Percentiles rank a stretch among this genome's conserved stretches.
phyloP scores from a whole-genome alignment of 257 asterid genomes.

The Fraxinus excelsior region DNA sequence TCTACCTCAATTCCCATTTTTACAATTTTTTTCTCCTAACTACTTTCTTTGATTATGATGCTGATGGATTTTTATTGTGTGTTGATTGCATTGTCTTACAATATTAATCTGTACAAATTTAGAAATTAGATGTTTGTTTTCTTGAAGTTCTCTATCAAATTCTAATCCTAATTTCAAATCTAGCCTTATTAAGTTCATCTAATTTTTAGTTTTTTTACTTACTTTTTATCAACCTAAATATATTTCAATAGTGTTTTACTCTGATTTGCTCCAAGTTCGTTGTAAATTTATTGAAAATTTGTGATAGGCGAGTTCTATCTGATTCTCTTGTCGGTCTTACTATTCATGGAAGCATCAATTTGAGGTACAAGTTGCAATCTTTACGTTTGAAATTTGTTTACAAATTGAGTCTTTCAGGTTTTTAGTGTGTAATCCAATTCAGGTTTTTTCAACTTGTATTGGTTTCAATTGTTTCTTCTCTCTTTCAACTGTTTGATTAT shows the following conservation, averaged over 20 bases:
- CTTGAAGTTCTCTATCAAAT: background rate
- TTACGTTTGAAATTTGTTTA: no score
- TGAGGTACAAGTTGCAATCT: no score
- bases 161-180: background rate
- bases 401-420: no score
- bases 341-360: no score
- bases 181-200: background rate
- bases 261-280: background rate
- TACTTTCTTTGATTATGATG: background rate
- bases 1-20: background rate
- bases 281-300: background rate
- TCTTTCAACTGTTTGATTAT: no score
- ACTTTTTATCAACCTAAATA: background rate
- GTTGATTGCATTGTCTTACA: background rate
- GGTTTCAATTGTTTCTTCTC: no score
- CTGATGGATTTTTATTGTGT: background rate
- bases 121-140: background rate
- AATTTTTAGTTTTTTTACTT: background rate
- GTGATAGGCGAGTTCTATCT: background rate
- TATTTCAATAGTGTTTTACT: background rate
- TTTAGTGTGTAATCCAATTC: no score
- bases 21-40: background rate
- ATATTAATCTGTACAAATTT: background rate
- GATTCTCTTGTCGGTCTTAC: background rate
- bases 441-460: no score